Base-by-base conservation (phyloP, 2,329 filamentous ascomycete genomes). In the Alternaria tenuissima region DNA sequence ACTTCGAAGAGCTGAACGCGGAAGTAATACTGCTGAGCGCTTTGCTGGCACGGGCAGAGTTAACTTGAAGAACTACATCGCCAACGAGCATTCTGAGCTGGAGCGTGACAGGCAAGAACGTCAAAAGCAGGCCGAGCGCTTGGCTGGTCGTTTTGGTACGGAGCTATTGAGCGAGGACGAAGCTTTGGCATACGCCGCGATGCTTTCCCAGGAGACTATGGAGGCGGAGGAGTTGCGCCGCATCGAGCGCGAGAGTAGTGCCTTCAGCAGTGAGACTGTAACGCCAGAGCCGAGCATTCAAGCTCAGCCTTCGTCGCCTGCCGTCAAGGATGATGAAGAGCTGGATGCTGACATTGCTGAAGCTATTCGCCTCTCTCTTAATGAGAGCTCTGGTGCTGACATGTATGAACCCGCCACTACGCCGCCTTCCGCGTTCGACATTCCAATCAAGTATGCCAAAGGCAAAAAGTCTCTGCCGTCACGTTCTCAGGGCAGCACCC, bases 81-180 rank as follows among this genome's bases (percentile, higher is more conserved):
- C 89, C 41, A 90, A 91, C n/a, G 94, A 98, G 77, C 87, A 91
- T 66, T 85, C 88, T 43, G 93, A 97, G 75, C 84, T 97, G 56
- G 89, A 91, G 56, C 85, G 86, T 8, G 92, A 96, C 71, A 88
- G 89, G 67, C 82, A 89, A 32, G 85, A 87, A 43, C 86, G 87
- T 39, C 84, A 84, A 24, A 89, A 89, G 57, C 90, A 96, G 71
- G 84, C 88, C 55, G 86, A 88, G 16, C 88, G 89, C 24, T 83
- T 98, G 26, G 90, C 88, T 36, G 89, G 87, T 30, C 88, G 94
- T 36, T 99, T 97, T 71, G 95, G 95, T 6, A 88, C 95, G 3
- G 92, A 93, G 34, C 80, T 97, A 9, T 78, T 89, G 3, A 85
- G 83, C 0, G 81, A 90, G 66, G 88, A 89, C 55, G 86, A 89